Evolutionary conservation across 2,329 filamentous ascomycete genomes (phyloP).

Genomic region (Xylaria multiplex): DNA sequence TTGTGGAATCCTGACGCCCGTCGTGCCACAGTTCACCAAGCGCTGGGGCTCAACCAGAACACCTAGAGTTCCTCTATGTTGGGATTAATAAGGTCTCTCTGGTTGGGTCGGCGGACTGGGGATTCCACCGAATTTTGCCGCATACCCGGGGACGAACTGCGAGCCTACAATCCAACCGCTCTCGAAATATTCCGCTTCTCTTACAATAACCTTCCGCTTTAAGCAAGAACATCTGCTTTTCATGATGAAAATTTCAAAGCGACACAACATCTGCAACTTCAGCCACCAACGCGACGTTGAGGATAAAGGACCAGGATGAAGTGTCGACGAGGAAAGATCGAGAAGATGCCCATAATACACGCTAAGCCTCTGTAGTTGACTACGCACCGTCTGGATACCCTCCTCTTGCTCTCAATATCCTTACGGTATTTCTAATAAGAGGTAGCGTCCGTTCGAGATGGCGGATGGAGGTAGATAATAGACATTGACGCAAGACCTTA

Average conservation of each 20-base stretch:
- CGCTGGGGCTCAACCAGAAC: neutral
- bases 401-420: slow-evolving; percentile 14
- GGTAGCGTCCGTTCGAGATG: neutral
- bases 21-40: neutral
- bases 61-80: neutral
- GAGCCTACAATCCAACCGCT: slow-evolving; percentile 6
- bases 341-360: slow-evolving; percentile 8
- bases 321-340: neutral
- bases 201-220: neutral
- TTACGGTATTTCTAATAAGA: slow-evolving; percentile 20
- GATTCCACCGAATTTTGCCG: neutral
- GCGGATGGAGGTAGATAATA: neutral
- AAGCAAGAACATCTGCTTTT: slow-evolving; percentile 5
- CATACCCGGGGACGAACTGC: slow-evolving; percentile 12
- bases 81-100: neutral
- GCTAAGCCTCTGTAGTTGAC: slow-evolving; percentile 1
- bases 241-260: slow-evolving; percentile 1
- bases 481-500: slow-evolving; percentile 10
- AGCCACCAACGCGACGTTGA: neutral
- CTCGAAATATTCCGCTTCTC: neutral
- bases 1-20: neutral
- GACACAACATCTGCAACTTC: slow-evolving; percentile 4
- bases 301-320: slow-evolving; percentile 5
- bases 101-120: neutral
- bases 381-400: neutral